Evolutionary conservation across 2,329 filamentous ascomycete genomes (phyloP).

Genomic region (Colletotrichum graminicola): DNA sequence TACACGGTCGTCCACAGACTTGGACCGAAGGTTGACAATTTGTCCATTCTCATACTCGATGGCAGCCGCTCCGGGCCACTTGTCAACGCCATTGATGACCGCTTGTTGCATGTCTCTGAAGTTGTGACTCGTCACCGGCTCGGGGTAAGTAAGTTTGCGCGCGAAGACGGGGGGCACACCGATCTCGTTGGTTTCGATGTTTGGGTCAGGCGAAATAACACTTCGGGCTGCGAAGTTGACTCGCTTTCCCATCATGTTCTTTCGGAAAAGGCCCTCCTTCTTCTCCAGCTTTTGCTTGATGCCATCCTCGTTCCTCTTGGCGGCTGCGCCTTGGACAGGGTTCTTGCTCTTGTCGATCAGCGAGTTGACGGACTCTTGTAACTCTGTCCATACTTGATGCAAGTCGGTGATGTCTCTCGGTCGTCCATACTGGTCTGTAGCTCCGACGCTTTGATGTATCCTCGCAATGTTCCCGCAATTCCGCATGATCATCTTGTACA

Average conservation of each 20-base stretch:
- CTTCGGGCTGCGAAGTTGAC: conserved; percentile 98
- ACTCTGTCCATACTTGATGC: conserved; percentile 82
- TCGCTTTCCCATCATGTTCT: conserved; percentile 99
- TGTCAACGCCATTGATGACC: conserved; percentile 92
- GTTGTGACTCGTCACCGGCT: conserved; percentile 97
- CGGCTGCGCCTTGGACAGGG: conserved; percentile 81
- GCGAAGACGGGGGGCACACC: conserved; percentile 98
- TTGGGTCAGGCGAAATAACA: conserved; percentile 98
- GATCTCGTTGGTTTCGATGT: conserved; percentile 99
- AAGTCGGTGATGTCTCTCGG: conserved; percentile 79
- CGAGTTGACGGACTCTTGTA: conserved; percentile 94
- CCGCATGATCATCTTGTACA: conserved; percentile 87
- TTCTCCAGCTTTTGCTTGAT: conserved; percentile 99
- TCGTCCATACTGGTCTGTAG: conserved; percentile 58
- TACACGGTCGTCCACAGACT: conserved; percentile 87
- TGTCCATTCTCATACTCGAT: conserved; percentile 97
- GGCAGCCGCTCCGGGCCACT: conserved; percentile 93
- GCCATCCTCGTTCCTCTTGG: conserved; percentile 85
- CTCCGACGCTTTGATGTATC: conserved; percentile 66
- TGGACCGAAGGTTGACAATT: conserved; percentile 87
- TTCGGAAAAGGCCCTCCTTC: conserved; percentile 97
- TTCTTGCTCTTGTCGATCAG: conserved; percentile 92
- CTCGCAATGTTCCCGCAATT: conserved; percentile 79
- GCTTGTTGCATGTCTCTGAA: conserved; percentile 96
- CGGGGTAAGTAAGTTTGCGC: conserved; percentile 94